A percentile compares a stretch with the other conserved stretches of the same genome.
Evolutionary conservation across 805 yeast genomes (phyloP).

Genomic region (Jamesozyma lodderae): DNA sequence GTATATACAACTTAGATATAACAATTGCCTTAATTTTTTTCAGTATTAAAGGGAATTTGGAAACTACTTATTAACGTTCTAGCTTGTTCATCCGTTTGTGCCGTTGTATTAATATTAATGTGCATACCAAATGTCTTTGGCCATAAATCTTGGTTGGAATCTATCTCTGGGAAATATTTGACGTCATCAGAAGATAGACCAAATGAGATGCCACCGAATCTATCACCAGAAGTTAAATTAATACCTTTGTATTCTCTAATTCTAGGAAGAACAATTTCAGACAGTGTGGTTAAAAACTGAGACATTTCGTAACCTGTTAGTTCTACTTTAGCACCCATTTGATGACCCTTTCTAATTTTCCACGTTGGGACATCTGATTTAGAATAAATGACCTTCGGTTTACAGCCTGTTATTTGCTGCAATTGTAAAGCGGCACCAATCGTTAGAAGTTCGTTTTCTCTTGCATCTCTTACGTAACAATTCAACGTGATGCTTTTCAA

Average conservation of each 20-base stretch:
- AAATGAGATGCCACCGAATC: slow-evolving; percentile 74
- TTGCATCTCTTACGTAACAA: slow-evolving; percentile 67
- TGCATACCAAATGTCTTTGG: slow-evolving; percentile 81
- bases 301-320: slow-evolving; percentile 73
- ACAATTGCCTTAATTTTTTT: neutral
- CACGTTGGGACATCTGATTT: slow-evolving; percentile 75
- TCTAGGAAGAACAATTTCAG: slow-evolving; percentile 90
- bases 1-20: neutral
- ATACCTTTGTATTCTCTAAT: slow-evolving; percentile 81
- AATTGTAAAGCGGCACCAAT: slow-evolving; percentile 70
- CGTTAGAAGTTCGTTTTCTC: slow-evolving; percentile 60
- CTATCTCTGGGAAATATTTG: slow-evolving; percentile 86
- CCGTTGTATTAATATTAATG: slow-evolving; percentile 75
- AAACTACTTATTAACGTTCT: slow-evolving; percentile 71
- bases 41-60: slow-evolving; percentile 59
- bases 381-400: slow-evolving; percentile 65
- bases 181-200: slow-evolving; percentile 74
- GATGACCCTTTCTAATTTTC: slow-evolving; percentile 80
- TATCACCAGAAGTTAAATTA: slow-evolving; percentile 69
- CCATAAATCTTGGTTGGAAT: slow-evolving; percentile 82
- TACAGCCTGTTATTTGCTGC: slow-evolving; percentile 90
- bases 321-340: slow-evolving; percentile 81
- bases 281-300: slow-evolving; percentile 76
- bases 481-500: slow-evolving; percentile 61
- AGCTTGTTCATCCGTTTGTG: slow-evolving; percentile 86